phyloP scores from a whole-genome alignment of 352 stramenopile species.

The Pythium aphanidermatum region DNA sequence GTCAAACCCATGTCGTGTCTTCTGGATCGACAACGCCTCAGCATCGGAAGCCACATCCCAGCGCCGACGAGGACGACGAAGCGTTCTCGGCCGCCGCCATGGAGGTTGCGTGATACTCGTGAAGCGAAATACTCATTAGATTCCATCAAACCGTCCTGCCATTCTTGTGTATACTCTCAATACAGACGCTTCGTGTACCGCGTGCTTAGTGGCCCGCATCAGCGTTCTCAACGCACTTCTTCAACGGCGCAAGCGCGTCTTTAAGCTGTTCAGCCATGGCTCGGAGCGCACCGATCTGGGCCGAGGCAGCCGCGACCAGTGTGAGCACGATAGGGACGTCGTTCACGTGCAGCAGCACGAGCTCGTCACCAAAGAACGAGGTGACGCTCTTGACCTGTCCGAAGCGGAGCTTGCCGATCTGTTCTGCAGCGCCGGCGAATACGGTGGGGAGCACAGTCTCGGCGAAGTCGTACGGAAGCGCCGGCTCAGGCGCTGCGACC shows the following conservation, averaged over 20 bases:
- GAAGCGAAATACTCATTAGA: neutral
- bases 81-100: neutral
- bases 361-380: slow-evolving; percentile 59
- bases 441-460: slow-evolving; percentile 77
- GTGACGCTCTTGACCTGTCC: slow-evolving; percentile 63
- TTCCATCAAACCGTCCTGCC: too few species aligned
- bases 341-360: slow-evolving; percentile 78
- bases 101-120: neutral
- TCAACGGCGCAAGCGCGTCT: slow-evolving; percentile 54
- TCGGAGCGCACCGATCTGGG: slow-evolving; percentile 52
- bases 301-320: slow-evolving; percentile 56
- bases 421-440: slow-evolving; percentile 67
- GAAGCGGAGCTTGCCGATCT: slow-evolving; percentile 82
- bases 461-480: slow-evolving; percentile 57
- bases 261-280: slow-evolving; percentile 51
- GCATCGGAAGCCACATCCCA: slow-evolving; percentile 18
- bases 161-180: too few species aligned
- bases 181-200: too few species aligned
- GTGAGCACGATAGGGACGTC: slow-evolving; percentile 71
- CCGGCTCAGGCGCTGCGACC: slow-evolving; percentile 41
- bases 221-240: slow-evolving; percentile 64
- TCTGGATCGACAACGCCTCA: too few species aligned
- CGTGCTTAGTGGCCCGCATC: slow-evolving; percentile 49
- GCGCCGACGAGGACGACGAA: slow-evolving; percentile 17
- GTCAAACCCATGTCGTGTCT: too few species aligned